A percentile compares a stretch with the other conserved stretches of the same genome.
These are phyloP conservation scores for Leishmania turanica DNA, from an alignment of 208 protist genomes.

Conservation along the genomic window DNA sequence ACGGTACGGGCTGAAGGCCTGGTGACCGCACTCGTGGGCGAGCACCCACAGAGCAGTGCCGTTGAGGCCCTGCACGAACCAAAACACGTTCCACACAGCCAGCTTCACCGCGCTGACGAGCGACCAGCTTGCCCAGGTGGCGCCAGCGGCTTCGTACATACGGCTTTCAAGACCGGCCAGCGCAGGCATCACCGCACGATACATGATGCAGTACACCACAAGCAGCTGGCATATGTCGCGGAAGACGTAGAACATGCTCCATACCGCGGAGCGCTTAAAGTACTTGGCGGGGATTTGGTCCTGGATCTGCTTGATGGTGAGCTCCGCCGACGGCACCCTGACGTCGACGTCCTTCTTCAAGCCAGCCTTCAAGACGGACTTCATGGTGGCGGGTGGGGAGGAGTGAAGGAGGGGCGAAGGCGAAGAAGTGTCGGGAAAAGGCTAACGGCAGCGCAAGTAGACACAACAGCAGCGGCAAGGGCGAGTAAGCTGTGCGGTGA, in stretches of 20 bases:
- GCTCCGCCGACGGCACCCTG: conserved; percentile 55
- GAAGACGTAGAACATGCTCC: conserved; percentile 54
- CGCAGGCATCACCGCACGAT: conserved; percentile 39
- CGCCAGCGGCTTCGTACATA: conserved; percentile 13
- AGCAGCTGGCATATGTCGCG: conserved; percentile 69
- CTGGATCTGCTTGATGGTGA: conserved; percentile 79
- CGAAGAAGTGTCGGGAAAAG: neutral
- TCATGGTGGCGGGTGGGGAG: conserved; percentile 23
- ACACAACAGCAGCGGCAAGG: neutral
- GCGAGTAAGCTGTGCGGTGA: neutral
- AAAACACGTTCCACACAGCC: conserved; percentile 67
- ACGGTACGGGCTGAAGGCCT: conserved; percentile 83
- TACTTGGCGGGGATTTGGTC: conserved; percentile 75
- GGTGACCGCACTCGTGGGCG: conserved; percentile 96
- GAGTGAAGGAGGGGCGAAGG: neutral
- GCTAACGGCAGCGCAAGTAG: neutral
- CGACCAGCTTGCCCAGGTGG: conserved; percentile 13
- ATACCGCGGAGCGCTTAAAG: conserved; percentile 57
- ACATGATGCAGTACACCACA: conserved; percentile 63
- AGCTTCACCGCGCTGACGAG: conserved; percentile 40
- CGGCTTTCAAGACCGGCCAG: conserved; percentile 29
- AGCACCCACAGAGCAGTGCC: conserved; percentile 93
- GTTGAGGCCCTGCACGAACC: conserved; percentile 87
- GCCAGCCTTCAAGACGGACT: conserved; percentile 63
- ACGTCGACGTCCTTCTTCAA: conserved; percentile 67